Base-by-base conservation (phyloP, 805 yeast species). In the Metschnikowia colocasiae region DNA sequence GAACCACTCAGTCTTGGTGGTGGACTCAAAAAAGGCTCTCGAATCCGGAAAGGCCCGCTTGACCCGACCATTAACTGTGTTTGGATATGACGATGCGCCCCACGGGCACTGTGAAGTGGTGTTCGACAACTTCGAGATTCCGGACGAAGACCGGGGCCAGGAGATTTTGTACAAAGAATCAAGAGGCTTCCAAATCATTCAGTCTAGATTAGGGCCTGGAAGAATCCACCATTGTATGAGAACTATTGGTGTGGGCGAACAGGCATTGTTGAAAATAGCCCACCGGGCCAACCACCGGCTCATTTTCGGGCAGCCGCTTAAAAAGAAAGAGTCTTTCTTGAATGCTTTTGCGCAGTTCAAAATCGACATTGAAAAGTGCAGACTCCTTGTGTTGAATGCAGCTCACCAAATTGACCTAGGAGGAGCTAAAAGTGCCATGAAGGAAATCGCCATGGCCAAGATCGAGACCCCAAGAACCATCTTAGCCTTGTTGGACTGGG, bases 171-270 rank as follows among this genome's bases (percentile, higher is more conserved):
- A 74, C 8, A 70, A 64, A 23, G 61, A 47, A 13, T 85, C 87
- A 23, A 71, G 74, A 47, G 87, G 87, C 1, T 82, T 81, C 58
- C 81, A 78, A 50, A 69, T 82, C 52, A 79, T 82, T 54, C 86
- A 81, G 61, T 79, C 83, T 19, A 71, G 86, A 47, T 68, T 82
- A 35, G 86, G 86, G 1, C 85, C 86, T 1, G 86, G 87, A n/a
- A 68, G 86, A 59, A 78, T 82, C 53, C 87, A 81, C 61, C 86
- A 82, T 61, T 82, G 86, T 62, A 81, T 82, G 86, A 68, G 86
- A 58, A 62, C 76, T 26, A 69, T 82, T 52, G 87, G 87, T 4
- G 77, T 73, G 34, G 86, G 82, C 6, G 83, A 80, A 55, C 77
- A 71, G 55, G 79, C 83, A 2, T 66, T 82, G 46, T 52, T 64